Evolutionary conservation across 139 green algal genomes (phyloP).

Genomic region (Ulvella scutata): DNA sequence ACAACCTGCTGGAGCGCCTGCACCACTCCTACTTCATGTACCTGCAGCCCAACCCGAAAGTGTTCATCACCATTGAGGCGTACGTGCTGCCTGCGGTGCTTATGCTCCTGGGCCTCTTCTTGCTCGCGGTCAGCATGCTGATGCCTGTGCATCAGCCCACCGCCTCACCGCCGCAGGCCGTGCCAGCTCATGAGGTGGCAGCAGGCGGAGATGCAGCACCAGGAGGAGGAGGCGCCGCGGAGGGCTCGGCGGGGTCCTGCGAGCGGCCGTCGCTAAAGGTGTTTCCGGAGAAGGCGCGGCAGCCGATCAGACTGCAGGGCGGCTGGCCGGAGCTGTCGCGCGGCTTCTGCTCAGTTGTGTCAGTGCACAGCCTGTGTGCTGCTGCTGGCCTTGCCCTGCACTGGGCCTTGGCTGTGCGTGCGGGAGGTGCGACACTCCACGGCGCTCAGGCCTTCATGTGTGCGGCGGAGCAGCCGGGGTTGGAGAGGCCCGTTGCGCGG

Average conservation of each 20-base stretch:
- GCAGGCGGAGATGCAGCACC: background rate
- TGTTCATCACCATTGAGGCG: conserved; percentile 40
- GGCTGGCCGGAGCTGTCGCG: background rate
- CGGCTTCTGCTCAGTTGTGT: background rate
- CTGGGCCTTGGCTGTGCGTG: background rate
- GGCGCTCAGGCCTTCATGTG: background rate
- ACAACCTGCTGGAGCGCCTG: conserved; percentile 65
- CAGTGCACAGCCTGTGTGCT: background rate
- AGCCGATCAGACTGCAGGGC: background rate
- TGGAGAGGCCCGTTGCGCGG: too few species aligned
- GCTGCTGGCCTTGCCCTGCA: background rate
- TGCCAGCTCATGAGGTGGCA: background rate
- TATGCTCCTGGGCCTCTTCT: conserved; percentile 29
- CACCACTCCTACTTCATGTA: conserved; percentile 72
- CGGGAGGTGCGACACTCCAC: background rate
- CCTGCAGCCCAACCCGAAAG: conserved; percentile 21
- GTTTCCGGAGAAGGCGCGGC: background rate
- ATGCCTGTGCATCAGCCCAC: background rate
- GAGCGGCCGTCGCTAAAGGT: background rate
- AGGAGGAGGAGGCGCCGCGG: background rate
- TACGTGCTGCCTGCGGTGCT: conserved; percentile 46
- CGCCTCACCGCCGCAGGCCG: background rate
- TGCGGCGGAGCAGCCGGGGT: too few species aligned
- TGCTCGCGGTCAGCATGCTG: conserved; percentile 12
- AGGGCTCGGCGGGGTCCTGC: too few species aligned